A percentile compares a stretch with the other conserved stretches of the same genome.
Conservation (phyloP, 768 basidiomycete genomes). For the Suillus brevipes region DNA sequence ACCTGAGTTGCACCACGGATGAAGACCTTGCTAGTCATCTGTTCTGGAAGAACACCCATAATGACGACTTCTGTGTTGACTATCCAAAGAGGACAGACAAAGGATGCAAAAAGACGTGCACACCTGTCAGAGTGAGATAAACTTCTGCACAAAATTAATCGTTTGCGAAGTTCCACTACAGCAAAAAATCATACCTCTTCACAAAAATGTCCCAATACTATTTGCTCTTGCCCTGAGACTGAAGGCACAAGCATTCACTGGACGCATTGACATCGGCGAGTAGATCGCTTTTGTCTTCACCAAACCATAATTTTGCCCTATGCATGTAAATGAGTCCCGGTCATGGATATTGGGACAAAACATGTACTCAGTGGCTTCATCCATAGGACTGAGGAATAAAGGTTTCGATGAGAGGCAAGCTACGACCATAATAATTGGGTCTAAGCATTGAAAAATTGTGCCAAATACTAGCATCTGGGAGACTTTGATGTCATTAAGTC, state of each 20-base stretch:
- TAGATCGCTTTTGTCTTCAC: conserved; percentile 75
- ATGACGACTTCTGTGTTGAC: conserved; percentile 72
- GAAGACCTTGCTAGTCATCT: conserved; percentile 80
- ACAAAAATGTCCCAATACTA: conserved; percentile 58
- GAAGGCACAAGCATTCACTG: conserved; percentile 56
- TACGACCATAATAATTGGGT: conserved; percentile 77
- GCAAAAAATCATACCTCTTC: conserved; percentile 51
- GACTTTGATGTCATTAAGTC: conserved; percentile 5
- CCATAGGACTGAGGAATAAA: conserved; percentile 77
- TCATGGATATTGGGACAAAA: neutral
- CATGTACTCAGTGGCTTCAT: conserved; percentile 71
- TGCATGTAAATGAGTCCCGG: neutral
- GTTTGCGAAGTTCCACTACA: conserved; percentile 9
- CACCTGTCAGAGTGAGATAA: conserved; percentile 65
- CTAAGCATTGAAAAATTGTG: conserved; percentile 79
- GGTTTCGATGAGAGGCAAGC: conserved; percentile 87
- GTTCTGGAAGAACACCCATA: conserved; percentile 84
- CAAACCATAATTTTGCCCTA: conserved; percentile 75
- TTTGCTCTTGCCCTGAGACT: conserved; percentile 48
- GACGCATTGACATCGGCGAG: conserved; percentile 82
- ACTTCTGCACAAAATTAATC: conserved; percentile 54
- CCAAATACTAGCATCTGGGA: conserved; percentile 85
- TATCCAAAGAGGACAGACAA: conserved; percentile 75
- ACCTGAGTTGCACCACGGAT: conserved; percentile 88
- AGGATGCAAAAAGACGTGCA: conserved; percentile 81